Evolutionary conservation across 1,284 basidiomycete genomes (phyloP).

Genomic region (Ganoderma boninense): DNA sequence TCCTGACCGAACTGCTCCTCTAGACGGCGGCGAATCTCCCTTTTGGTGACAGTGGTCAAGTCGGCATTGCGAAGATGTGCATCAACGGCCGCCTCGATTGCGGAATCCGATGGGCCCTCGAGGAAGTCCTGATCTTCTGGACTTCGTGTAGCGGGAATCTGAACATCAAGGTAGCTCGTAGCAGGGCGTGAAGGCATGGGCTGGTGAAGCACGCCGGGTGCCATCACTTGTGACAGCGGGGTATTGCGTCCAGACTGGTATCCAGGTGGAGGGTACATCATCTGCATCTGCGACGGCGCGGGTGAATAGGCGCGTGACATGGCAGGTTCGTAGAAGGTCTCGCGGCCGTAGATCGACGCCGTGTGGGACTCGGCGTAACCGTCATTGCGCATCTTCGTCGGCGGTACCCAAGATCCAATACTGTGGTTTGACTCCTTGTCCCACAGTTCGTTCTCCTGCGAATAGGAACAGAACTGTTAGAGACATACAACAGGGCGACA

Average conservation of each 20-base stretch:
- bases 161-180: conserved; percentile 79
- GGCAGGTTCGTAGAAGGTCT: conserved; percentile 79
- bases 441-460: conserved; percentile 93
- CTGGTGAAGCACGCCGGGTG: conserved; percentile 46
- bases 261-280: conserved; percentile 60
- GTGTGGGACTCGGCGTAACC: conserved; percentile 79
- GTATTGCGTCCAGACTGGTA: conserved; percentile 84
- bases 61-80: conserved; percentile 80
- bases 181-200: conserved; percentile 71
- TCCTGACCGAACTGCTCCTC: conserved; percentile 83
- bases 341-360: conserved; percentile 81
- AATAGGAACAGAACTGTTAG: conserved; percentile 2
- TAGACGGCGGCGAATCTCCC: conserved; percentile 83
- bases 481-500: neutral
- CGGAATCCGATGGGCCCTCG: conserved; percentile 66
- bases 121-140: conserved; percentile 58
- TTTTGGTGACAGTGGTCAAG: conserved; percentile 89
- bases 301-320: conserved; percentile 68
- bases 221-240: conserved; percentile 50
- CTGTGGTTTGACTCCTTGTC: conserved; percentile 95
- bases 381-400: conserved; percentile 70
- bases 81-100: conserved; percentile 78
- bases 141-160: conserved; percentile 61
- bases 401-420: conserved; percentile 86
- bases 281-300: conserved; percentile 64